Percentiles rank a stretch among this genome's conserved stretches.
Conservation (phyloP, 2,329 filamentous ascomycete genomes). For the Fusarium coffeatum region DNA sequence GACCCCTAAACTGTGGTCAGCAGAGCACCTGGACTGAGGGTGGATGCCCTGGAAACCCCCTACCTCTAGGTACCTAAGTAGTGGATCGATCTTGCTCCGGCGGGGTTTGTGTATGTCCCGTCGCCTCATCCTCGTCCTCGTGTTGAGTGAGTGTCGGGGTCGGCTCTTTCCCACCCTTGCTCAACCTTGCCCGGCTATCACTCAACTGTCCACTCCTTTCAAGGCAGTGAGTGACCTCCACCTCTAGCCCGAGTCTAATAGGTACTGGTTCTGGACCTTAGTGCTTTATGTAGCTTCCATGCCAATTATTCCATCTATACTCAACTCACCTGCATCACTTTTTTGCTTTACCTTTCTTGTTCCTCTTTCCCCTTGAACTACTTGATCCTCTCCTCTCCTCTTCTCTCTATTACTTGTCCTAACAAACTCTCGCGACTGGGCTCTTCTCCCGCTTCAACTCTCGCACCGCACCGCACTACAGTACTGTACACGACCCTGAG, state of each 20-base stretch:
- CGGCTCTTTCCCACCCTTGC: conserved; percentile 17
- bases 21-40: background rate
- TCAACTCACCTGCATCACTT: background rate
- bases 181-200: conserved; percentile 1
- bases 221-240: conserved; percentile 28
- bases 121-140: conserved; percentile 11
- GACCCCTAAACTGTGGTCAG: conserved; percentile 4
- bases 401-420: background rate
- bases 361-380: conserved; percentile 2
- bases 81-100: background rate
- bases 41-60: background rate
- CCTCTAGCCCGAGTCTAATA: background rate
- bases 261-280: background rate
- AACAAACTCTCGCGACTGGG: conserved; percentile 14
- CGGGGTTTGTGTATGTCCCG: background rate
- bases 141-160: background rate
- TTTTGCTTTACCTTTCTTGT: background rate
- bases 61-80: background rate
- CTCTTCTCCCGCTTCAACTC: conserved; percentile 20
- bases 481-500: conserved; percentile 28
- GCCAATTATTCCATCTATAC: conserved; percentile 30
- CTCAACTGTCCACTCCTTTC: conserved; percentile 3
- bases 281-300: conserved; percentile 13
- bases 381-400: background rate
- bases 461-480: conserved; percentile 1